A percentile compares a stretch with the other conserved stretches of the same genome.
Evolutionary conservation across 805 yeast species (phyloP).

Genomic region (Metschnikowia cubensis): DNA sequence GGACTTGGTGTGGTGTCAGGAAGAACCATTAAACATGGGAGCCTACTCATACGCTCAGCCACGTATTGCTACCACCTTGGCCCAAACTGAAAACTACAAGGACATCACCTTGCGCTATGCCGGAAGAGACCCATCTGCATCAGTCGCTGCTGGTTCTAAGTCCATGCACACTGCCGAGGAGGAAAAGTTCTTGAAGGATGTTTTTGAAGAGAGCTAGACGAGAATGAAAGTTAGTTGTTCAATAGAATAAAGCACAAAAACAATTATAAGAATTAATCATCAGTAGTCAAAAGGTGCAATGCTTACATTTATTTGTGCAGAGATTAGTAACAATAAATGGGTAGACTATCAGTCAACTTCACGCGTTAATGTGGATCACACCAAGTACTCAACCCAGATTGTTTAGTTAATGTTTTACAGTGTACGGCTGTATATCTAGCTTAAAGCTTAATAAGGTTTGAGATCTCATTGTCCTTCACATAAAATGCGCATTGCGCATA

Average conservation of each 20-base stretch:
- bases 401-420: not conserved
- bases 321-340: no score
- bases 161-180: slow-evolving; percentile 84
- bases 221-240: not conserved
- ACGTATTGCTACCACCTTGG: slow-evolving; percentile 72
- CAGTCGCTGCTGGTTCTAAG: slow-evolving; percentile 97
- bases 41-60: slow-evolving; percentile 77
- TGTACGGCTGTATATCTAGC: not conserved
- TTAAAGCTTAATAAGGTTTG: not conserved
- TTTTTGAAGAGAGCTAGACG: slow-evolving; percentile 17
- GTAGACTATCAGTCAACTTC: no score
- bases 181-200: slow-evolving; percentile 77
- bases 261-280: not conserved
- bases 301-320: no score
- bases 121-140: slow-evolving; percentile 97
- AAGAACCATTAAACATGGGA: slow-evolving; percentile 98
- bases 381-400: no score
- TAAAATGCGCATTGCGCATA: not conserved
- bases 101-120: slow-evolving; percentile 69
- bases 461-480: not conserved
- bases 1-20: slow-evolving; percentile 96
- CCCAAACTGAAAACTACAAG: slow-evolving; percentile 67
- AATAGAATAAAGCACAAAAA: not conserved
- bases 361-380: no score
- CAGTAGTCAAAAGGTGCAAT: no score